Conservation (phyloP, 139 green algal species). For the Haematococcus lacustris region DNA sequence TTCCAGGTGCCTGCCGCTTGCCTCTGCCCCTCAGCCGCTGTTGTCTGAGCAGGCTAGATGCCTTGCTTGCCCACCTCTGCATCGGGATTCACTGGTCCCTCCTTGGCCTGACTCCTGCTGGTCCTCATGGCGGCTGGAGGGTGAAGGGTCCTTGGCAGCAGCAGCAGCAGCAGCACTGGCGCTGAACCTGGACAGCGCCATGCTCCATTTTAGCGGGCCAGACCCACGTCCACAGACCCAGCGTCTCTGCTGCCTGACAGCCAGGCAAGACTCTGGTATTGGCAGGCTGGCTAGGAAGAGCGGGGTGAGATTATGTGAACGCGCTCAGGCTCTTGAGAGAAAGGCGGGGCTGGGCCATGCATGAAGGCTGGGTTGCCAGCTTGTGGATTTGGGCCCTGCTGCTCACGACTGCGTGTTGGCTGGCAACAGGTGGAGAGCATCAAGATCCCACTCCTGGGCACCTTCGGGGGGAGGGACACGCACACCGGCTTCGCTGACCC, state of each 20-base stretch:
- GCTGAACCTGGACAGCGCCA: no score
- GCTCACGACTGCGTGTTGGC: neutral
- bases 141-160: neutral
- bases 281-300: no score
- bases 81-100: neutral
- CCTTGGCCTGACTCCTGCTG: neutral
- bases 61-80: neutral
- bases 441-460: conserved; percentile 3
- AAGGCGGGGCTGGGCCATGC: neutral
- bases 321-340: neutral
- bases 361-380: neutral
- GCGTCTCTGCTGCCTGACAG: neutral
- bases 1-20: neutral
- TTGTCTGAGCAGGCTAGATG: neutral
- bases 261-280: neutral
- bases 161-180: neutral
- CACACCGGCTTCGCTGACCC: neutral
- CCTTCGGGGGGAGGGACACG: neutral
- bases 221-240: no score
- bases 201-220: no score
- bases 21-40: neutral
- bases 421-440: neutral
- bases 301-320: no score
- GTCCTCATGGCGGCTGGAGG: neutral
- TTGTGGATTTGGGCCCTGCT: neutral